Percentiles rank a stretch among this genome's conserved stretches.
Conservation (phyloP, 768 basidiomycete genomes). For the Russula dissimulans region DNA sequence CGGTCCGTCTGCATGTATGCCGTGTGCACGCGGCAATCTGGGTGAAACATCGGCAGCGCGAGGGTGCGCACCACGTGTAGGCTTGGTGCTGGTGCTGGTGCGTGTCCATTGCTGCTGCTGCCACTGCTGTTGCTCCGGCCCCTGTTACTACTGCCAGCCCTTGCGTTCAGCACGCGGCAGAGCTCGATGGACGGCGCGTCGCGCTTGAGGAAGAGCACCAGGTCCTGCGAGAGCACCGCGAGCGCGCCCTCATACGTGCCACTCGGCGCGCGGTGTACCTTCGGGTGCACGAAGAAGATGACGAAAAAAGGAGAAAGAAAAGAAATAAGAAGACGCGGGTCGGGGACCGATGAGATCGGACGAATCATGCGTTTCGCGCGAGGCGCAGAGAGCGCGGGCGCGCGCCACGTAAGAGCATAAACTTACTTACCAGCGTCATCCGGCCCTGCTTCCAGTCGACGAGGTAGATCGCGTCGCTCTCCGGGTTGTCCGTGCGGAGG, state of each 20-base stretch:
- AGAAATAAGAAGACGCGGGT: no score
- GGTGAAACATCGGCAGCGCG: not conserved
- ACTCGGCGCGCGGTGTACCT: conserved; percentile 12
- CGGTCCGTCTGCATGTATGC: conserved; percentile 15
- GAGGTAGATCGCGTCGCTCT: not conserved
- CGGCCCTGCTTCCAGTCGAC: conserved; percentile 2
- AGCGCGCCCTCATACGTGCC: conserved; percentile 12
- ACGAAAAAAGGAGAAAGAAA: no score
- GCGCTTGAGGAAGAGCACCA: conserved; percentile 10
- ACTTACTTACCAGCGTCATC: not conserved
- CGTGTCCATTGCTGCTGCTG: not conserved
- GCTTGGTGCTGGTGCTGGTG: not conserved
- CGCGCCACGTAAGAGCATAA: not conserved
- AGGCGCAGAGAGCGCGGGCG: no score
- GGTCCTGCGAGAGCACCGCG: conserved; percentile 3
- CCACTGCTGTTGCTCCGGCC: no score
- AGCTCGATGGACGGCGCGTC: not conserved
- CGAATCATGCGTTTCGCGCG: not conserved
- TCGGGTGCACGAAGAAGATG: not conserved
- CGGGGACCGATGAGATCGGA: not conserved
- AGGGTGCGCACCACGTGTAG: conserved; percentile 7
- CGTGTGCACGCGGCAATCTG: conserved; percentile 2
- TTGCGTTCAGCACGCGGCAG: not conserved
- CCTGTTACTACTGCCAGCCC: no score
- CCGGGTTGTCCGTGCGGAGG: not conserved